Conservation (phyloP, 2,329 filamentous ascomycete genomes). For the Dactylellina haptotyla region DNA sequence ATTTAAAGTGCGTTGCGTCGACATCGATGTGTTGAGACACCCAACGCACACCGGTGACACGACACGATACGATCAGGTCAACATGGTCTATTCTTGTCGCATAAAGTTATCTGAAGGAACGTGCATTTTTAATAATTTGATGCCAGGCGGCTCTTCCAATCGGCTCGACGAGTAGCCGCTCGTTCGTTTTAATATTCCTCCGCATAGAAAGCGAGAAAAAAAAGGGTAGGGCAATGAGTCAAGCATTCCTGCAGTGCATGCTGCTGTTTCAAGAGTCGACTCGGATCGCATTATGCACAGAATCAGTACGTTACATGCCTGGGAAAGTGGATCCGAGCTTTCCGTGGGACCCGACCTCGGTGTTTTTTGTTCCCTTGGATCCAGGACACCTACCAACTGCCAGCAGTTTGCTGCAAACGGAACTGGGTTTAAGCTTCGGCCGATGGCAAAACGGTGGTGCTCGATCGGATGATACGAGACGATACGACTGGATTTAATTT, state of each 20-base stretch:
- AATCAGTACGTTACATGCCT: no score
- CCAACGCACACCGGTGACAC: no score
- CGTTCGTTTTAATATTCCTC: neutral
- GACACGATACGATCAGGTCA: no score
- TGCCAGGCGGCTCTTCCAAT: neutral
- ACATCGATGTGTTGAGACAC: no score
- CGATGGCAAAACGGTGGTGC: constrained; percentile 7
- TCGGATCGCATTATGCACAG: no score
- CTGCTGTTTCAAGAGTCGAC: no score
- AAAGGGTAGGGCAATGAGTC: neutral
- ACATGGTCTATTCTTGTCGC: no score
- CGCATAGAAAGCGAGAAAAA: neutral
- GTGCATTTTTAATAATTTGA: no score
- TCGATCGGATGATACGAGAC: constrained; percentile 1
- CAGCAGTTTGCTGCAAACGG: constrained; percentile 9
- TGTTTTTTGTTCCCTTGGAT: neutral
- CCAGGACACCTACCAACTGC: no score
- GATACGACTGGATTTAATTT: neutral
- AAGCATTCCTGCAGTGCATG: neutral
- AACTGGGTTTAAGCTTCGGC: constrained; percentile 13
- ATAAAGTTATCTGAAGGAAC: no score
- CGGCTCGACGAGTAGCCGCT: neutral
- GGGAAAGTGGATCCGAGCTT: constrained; percentile 11
- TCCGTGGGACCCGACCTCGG: constrained; percentile 14
- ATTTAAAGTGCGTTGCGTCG: no score